These are phyloP conservation scores for Trifolium fragiferum DNA, from an alignment of 306 rosid species.

Conservation along the genomic window DNA sequence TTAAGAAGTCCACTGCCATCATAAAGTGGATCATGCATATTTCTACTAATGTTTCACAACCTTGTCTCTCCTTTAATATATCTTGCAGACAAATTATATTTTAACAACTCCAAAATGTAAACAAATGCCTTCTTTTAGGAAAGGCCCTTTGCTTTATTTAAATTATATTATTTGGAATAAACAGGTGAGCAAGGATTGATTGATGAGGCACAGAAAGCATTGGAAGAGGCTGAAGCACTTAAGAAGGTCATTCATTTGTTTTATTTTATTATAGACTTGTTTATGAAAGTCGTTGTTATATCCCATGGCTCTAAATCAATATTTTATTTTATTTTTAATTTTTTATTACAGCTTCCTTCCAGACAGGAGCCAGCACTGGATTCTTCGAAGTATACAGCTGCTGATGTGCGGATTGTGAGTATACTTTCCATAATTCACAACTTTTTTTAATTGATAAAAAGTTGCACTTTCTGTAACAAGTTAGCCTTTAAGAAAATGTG, in stretches of 20 bases:
- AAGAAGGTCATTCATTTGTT: slow-evolving; percentile 69
- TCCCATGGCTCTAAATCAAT: slow-evolving; percentile 6
- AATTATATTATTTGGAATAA: slow-evolving; percentile 44
- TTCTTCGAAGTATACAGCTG: slow-evolving; percentile 91
- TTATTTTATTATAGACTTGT: slow-evolving; percentile 34
- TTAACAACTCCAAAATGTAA: slow-evolving; percentile 19
- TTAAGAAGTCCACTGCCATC: slow-evolving; percentile 1
- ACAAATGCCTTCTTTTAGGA: background rate
- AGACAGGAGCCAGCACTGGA: slow-evolving; percentile 90
- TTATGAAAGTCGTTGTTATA: background rate
- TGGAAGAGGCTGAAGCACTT: slow-evolving; percentile 99
- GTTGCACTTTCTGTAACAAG: slow-evolving; percentile 1
- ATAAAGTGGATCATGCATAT: background rate
- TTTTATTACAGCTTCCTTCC: slow-evolving; percentile 71
- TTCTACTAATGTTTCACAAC: background rate
- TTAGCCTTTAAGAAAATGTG: background rate
- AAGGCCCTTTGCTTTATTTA: background rate
- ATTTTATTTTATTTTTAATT: slow-evolving; percentile 38
- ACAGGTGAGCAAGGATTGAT: slow-evolving; percentile 99
- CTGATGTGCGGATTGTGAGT: slow-evolving; percentile 98
- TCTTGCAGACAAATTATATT: background rate
- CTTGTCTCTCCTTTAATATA: background rate
- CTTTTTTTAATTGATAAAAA: slow-evolving; percentile 8
- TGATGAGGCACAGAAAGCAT: slow-evolving; percentile 97
- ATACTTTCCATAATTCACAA: slow-evolving; percentile 30